phyloP scores from a whole-genome alignment of 2,329 filamentous ascomycete genomes.

The Neurospora sp. region DNA sequence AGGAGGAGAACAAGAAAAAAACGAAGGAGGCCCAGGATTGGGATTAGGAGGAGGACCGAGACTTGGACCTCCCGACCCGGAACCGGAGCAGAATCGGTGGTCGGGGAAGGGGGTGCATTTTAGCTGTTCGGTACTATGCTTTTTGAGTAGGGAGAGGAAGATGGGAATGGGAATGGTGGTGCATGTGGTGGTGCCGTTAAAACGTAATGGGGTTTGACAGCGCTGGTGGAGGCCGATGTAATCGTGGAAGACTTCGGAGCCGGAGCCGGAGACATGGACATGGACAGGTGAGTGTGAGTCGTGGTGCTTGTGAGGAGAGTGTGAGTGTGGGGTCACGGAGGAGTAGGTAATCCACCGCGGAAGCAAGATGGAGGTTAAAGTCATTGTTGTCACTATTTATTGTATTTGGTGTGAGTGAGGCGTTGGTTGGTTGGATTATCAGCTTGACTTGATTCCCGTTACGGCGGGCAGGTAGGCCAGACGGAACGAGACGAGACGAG shows the following conservation, averaged over 20 bases:
- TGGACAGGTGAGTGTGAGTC: not conserved
- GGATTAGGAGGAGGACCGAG: no score
- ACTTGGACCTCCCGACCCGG: no score
- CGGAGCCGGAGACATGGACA: constrained; percentile 16
- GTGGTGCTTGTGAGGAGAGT: not conserved
- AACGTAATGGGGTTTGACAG: constrained; percentile 34
- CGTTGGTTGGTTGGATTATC: constrained; percentile 4
- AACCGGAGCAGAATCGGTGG: not conserved
- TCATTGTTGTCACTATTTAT: constrained; percentile 52
- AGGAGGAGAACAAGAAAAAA: no score
- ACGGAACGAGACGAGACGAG: not conserved
- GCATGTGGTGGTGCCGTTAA: no score
- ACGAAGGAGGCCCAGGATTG: no score
- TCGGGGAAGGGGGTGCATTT: constrained; percentile 10
- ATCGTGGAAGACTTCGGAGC: constrained; percentile 37
- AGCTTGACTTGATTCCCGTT: not conserved
- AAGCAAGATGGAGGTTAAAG: constrained; percentile 56
- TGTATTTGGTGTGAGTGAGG: not conserved
- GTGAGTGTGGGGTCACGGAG: constrained; percentile 34
- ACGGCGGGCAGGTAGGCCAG: no score
- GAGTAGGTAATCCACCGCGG: constrained; percentile 62
- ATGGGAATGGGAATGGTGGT: no score
- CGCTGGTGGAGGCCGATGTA: constrained; percentile 71
- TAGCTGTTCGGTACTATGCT: constrained; percentile 26
- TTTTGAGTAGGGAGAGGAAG: no score